Percentiles rank a stretch among this genome's conserved stretches.
Evolutionary conservation across 2,329 filamentous ascomycete genomes (phyloP).

Genomic region (Phialophora chinensis): DNA sequence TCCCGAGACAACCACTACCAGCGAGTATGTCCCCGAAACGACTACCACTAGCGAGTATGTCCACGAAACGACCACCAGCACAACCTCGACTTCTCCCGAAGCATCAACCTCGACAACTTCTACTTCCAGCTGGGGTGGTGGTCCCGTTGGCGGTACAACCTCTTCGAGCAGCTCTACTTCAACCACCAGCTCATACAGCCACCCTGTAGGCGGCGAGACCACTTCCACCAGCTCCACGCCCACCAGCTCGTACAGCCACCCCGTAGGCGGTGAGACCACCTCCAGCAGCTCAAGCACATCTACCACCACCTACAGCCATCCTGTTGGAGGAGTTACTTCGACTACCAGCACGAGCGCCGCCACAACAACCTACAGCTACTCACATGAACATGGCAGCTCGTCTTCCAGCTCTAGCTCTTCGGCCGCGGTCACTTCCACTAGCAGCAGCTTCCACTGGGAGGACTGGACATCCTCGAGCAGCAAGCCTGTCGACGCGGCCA

Average conservation of each 20-base stretch:
- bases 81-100: constrained; percentile 13
- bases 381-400: background rate
- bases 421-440: background rate
- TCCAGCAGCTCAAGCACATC: constrained; percentile 4
- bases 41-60: background rate
- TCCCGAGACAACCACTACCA: background rate
- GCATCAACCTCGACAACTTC: constrained; percentile 11
- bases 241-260: background rate
- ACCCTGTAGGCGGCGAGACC: background rate
- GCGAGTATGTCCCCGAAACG: background rate
- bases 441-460: constrained; percentile 1
- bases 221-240: constrained; percentile 1
- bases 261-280: background rate
- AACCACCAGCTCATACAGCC: constrained; percentile 2
- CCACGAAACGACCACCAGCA: background rate
- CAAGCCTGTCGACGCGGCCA: constrained; percentile 3
- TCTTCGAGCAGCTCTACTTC: background rate
- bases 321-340: background rate
- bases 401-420: constrained; percentile 1
- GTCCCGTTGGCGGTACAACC: constrained; percentile 10
- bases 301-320: constrained; percentile 11
- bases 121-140: constrained; percentile 11
- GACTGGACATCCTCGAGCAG: constrained; percentile 5
- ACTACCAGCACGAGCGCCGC: background rate
- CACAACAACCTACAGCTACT: background rate